Percentiles rank a stretch among this genome's conserved stretches.
phyloP scores from a whole-genome alignment of 257 asterid species.

The Echites panduratus region DNA sequence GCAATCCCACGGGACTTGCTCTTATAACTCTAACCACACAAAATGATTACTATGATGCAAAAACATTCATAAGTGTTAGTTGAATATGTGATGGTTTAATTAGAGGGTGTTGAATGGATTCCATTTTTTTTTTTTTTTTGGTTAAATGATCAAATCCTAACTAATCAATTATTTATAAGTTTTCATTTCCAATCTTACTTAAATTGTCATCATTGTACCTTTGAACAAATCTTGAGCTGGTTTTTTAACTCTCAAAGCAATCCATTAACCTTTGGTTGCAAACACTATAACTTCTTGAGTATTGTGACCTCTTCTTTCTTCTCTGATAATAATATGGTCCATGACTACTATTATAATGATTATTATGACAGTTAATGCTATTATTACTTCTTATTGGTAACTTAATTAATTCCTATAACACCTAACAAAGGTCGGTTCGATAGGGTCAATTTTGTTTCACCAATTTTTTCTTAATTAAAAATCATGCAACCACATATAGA shows the following conservation, averaged over 20 bases:
- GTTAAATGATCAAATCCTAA: too few species aligned
- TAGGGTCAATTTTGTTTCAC: too few species aligned
- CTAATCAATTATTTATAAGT: not conserved
- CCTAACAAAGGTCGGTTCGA: not conserved
- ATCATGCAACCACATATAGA: too few species aligned
- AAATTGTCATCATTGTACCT: not conserved
- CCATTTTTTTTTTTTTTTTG: too few species aligned
- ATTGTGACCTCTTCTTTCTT: not conserved
- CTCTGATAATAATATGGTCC: not conserved
- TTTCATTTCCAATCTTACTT: not conserved
- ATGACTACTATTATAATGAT: not conserved
- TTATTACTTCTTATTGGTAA: not conserved
- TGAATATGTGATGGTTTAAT: too few species aligned
- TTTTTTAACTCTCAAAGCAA: not conserved
- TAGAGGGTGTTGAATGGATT: too few species aligned
- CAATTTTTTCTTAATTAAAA: too few species aligned
- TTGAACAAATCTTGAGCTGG: not conserved
- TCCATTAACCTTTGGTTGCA: not conserved
- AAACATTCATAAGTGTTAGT: too few species aligned
- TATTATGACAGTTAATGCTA: constrained; percentile 1
- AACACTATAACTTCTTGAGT: too few species aligned
- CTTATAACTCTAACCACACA: too few species aligned
- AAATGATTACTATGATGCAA: too few species aligned
- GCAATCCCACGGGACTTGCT: too few species aligned
- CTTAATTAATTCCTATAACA: not conserved